A percentile compares a stretch with the other conserved stretches of the same genome.
phyloP scores from a whole-genome alignment of 2,329 filamentous ascomycete genomes.

The Stromatinia cepivora region DNA sequence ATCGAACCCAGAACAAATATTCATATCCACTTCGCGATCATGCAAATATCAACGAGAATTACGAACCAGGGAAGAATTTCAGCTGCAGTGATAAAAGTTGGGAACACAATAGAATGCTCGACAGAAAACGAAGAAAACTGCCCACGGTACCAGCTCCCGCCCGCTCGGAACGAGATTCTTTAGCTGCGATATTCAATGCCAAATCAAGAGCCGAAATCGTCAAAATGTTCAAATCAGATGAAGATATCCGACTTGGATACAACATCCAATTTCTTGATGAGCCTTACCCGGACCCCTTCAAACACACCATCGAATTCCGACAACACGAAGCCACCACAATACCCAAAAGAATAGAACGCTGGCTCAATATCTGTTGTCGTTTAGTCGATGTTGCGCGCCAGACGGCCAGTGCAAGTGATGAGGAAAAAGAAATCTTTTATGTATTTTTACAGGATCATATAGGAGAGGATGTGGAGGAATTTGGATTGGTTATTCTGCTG shows the following conservation, averaged over 20 bases:
- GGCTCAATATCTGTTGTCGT: conserved; percentile 28
- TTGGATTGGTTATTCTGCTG: neutral
- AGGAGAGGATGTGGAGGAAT: neutral
- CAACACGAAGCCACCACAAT: conserved; percentile 31
- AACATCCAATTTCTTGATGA: conserved; percentile 2
- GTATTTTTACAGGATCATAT: neutral
- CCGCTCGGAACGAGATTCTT: neutral
- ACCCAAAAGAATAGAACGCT: conserved; percentile 24
- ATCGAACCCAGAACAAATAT: conserved; percentile 5
- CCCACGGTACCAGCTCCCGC: neutral
- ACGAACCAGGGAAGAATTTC: neutral
- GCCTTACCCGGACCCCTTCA: conserved; percentile 6
- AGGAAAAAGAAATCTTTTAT: neutral
- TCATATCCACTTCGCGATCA: conserved; percentile 17
- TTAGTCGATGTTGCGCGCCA: conserved; percentile 26
- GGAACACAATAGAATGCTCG: neutral
- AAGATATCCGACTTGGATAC: conserved; percentile 1
- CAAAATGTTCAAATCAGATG: neutral
- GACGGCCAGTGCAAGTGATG: neutral
- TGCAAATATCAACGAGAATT: conserved; percentile 2
- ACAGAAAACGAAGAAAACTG: neutral
- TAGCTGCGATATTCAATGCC: conserved; percentile 9
- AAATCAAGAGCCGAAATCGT: conserved; percentile 5
- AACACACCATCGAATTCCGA: conserved; percentile 35
- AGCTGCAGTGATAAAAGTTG: conserved; percentile 7